These are phyloP conservation scores for Chamaecyparis obtusa DNA, from an alignment of 75 land plant genomes.

Conservation along the genomic window DNA sequence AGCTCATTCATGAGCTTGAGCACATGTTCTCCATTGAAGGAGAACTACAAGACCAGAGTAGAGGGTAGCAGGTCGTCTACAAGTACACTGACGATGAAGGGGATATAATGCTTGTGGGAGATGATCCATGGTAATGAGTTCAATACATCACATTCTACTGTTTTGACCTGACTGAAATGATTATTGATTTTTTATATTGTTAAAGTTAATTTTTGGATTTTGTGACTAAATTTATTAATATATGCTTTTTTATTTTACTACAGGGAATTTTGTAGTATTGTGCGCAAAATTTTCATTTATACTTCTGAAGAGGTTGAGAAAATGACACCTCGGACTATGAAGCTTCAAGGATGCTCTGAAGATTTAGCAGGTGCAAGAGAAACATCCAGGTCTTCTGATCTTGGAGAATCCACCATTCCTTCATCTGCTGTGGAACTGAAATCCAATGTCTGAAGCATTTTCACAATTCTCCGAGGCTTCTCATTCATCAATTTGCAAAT, in stretches of 20 bases:
- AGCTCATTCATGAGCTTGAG: constrained; percentile 58
- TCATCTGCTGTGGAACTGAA: neutral
- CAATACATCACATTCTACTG: neutral
- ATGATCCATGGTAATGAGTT: constrained; percentile 88
- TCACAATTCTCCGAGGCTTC: neutral
- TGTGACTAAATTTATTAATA: neutral
- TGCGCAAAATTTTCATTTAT: constrained; percentile 42
- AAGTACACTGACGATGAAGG: constrained; percentile 89
- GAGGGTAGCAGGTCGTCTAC: constrained; percentile 79
- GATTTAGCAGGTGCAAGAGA: constrained; percentile 9
- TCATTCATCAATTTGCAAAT: neutral
- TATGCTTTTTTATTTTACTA: neutral
- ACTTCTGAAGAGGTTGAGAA: constrained; percentile 35
- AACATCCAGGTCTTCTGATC: neutral
- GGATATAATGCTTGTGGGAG: constrained; percentile 94
- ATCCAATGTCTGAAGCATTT: neutral
- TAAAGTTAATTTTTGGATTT: neutral
- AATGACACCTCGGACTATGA: constrained; percentile 21
- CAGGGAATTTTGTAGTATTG: constrained; percentile 56
- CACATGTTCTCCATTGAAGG: constrained; percentile 68
- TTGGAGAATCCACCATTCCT: neutral
- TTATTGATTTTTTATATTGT: neutral
- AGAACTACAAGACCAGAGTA: constrained; percentile 47
- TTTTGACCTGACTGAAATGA: neutral
- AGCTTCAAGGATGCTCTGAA: constrained; percentile 1